Conservation (phyloP, 768 basidiomycete genomes). For the Leccinellum luteum region DNA sequence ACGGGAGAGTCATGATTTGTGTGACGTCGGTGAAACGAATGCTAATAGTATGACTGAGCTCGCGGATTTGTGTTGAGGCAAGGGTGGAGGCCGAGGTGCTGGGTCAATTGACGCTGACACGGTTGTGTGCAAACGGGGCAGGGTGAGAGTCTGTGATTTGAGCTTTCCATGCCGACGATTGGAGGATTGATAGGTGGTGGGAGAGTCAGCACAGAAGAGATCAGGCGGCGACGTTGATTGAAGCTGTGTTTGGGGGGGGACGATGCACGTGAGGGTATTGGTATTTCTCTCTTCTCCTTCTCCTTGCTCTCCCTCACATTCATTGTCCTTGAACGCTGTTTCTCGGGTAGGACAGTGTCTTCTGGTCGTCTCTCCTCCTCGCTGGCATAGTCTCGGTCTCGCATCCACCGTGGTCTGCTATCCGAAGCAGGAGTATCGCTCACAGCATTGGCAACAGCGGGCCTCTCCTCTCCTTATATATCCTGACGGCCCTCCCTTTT, state of each 20-base stretch:
- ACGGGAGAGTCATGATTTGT: too few relatives aligned
- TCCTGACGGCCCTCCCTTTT: slow-evolving; percentile 60
- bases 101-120: neutral
- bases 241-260: too few relatives aligned
- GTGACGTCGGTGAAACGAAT: too few relatives aligned
- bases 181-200: slow-evolving; percentile 11
- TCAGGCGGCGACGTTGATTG: too few relatives aligned
- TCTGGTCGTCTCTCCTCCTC: slow-evolving; percentile 20
- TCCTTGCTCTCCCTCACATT: slow-evolving; percentile 23
- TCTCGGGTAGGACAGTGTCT: slow-evolving; percentile 16
- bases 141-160: slow-evolving; percentile 17
- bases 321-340: slow-evolving; percentile 34
- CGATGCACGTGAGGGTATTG: slow-evolving; percentile 4
- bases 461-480: slow-evolving; percentile 76
- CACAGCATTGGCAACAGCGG: slow-evolving; percentile 23
- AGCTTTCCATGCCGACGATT: slow-evolving; percentile 39
- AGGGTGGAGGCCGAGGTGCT: neutral
- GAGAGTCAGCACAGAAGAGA: slow-evolving; percentile 25
- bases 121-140: neutral
- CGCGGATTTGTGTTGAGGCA: neutral
- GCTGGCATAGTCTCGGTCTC: slow-evolving; percentile 33
- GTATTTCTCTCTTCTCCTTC: slow-evolving; percentile 3
- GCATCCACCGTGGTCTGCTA: slow-evolving; percentile 64
- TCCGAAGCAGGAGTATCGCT: slow-evolving; percentile 22
- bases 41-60: too few relatives aligned